Evolutionary conservation across 2,329 filamentous ascomycete genomes (phyloP), one percentile per base, ranked within the genome.

Genomic region (Neofusicoccum cordaticola): DNA sequence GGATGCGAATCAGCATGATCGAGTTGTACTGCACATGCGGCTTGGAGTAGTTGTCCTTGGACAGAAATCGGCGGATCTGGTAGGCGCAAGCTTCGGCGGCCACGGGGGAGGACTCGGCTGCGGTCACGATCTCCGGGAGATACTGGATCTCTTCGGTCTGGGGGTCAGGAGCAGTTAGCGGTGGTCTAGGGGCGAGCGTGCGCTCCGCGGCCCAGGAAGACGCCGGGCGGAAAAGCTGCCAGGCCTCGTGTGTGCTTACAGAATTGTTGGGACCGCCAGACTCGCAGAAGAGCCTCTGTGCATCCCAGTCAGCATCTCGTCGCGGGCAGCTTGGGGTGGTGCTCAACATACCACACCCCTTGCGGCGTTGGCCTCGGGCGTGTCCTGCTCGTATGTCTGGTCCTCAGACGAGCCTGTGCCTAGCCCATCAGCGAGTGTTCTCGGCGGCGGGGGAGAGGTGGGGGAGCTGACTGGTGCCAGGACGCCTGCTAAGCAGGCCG

Each of bases 1-100:
- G 82, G 72, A 99, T 99, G 67, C 94, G 90, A 70, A 96, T 84
- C 64, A 99, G 85, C 95, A 98, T 98, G 72, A 98, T 88, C 68
- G 92, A 90, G 80, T 98, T 97, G 84, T 97, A 98, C 78, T 98
- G 94, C 70, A 89, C 88, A 71, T 90, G 88, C 9, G 91, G 87
- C 50, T 82, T 79, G 39, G 74, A 74, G 68, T 79, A 83, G 78
- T 91, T 88, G 51, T 93, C 90, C 69, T 88, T 89, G 70, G 87
- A 84, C 66, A 99, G 82, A 75, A 89, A 94, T 76, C 92, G 93
- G 74, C 92, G 90, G 73, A 98, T 92, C 69, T 90, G 83, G 69
- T 86, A 82, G 57, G 93, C 92, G 70, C 91, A 92, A 71, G 93
- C 90, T 68, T 89, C 87, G 27, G 94, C 93, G 5, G 95, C 95